Evolutionary conservation across 768 basidiomycete species (phyloP).

Genomic region (Austroboletus eburneus): DNA sequence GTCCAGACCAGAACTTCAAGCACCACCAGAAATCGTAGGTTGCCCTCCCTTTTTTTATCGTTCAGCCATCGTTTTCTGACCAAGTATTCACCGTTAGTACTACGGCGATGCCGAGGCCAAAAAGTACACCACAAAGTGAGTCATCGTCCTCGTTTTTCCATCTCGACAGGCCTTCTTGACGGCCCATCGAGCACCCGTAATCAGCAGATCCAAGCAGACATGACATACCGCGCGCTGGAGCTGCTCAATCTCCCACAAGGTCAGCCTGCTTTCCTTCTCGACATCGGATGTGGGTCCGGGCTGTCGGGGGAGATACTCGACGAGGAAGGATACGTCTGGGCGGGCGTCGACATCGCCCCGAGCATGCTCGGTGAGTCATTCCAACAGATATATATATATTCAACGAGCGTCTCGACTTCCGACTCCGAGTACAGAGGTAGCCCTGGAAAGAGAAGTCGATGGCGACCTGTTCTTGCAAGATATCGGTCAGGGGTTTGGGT

Average conservation of each 20-base stretch:
- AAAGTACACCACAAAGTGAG: constrained; percentile 95
- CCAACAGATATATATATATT: neutral
- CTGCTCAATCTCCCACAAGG: constrained; percentile 78
- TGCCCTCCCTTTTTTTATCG: neutral
- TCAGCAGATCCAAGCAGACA: constrained; percentile 93
- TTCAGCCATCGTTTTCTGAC: neutral
- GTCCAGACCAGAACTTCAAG: constrained; percentile 85
- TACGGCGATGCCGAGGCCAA: constrained; percentile 94
- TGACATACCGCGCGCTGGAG: constrained; percentile 96
- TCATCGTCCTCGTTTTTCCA: constrained; percentile 4
- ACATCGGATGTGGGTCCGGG: constrained; percentile 98
- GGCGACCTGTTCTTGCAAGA: constrained; percentile 97
- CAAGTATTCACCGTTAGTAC: constrained; percentile 51
- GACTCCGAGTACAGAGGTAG: constrained; percentile 63
- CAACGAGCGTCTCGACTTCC: neutral
- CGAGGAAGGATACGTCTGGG: constrained; percentile 91
- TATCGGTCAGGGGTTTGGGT: constrained; percentile 97
- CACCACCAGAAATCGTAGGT: constrained; percentile 85
- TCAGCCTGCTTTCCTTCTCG: constrained; percentile 80
- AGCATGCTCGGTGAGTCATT: constrained; percentile 84
- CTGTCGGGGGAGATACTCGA: constrained; percentile 94
- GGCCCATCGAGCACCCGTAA: constrained; percentile 71
- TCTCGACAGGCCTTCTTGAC: neutral
- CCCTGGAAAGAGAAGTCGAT: constrained; percentile 90
- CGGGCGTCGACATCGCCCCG: constrained; percentile 91